These are phyloP conservation scores for Mortierella sp. DNA, from an alignment of 371 early-diverging fungal species.

Conservation along the genomic window DNA sequence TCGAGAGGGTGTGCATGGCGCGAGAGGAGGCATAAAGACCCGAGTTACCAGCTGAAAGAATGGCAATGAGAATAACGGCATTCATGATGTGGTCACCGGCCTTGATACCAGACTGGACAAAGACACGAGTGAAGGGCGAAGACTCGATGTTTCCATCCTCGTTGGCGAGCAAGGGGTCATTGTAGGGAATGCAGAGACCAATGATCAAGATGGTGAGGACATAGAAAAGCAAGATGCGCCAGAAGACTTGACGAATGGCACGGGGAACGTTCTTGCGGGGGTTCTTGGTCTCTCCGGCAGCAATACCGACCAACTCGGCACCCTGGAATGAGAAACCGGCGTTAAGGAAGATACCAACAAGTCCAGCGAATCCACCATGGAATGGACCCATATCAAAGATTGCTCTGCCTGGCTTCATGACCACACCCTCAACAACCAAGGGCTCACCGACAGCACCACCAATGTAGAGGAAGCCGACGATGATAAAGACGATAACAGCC, in stretches of 20 bases:
- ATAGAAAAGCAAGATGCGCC: constrained; percentile 79
- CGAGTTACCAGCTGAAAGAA: constrained; percentile 80
- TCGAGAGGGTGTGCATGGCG: constrained; percentile 72
- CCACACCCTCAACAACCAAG: constrained; percentile 7
- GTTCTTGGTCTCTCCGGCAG: constrained; percentile 77
- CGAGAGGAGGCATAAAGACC: constrained; percentile 81
- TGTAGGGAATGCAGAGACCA: constrained; percentile 74
- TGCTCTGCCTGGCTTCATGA: constrained; percentile 11
- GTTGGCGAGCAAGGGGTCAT: constrained; percentile 60
- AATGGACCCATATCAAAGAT: constrained; percentile 75
- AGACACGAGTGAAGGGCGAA: constrained; percentile 79
- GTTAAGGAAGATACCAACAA: constrained; percentile 72
- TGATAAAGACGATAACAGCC: constrained; percentile 72
- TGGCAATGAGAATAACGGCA: constrained; percentile 76
- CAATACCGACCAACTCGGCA: constrained; percentile 77
- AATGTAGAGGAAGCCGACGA: constrained; percentile 78
- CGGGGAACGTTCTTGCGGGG: constrained; percentile 76
- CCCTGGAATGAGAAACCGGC: constrained; percentile 91
- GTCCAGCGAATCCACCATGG: constrained; percentile 75
- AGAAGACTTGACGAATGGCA: constrained; percentile 77
- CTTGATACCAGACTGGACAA: constrained; percentile 68
- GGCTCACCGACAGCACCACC: constrained; percentile 68
- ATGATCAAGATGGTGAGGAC: constrained; percentile 74
- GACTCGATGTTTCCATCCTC: constrained; percentile 55
- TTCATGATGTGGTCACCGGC: constrained; percentile 82